A percentile compares a stretch with the other conserved stretches of the same genome.
Evolutionary conservation across 2,329 filamentous ascomycete species (phyloP).

Genomic region (Metarhizium album): DNA sequence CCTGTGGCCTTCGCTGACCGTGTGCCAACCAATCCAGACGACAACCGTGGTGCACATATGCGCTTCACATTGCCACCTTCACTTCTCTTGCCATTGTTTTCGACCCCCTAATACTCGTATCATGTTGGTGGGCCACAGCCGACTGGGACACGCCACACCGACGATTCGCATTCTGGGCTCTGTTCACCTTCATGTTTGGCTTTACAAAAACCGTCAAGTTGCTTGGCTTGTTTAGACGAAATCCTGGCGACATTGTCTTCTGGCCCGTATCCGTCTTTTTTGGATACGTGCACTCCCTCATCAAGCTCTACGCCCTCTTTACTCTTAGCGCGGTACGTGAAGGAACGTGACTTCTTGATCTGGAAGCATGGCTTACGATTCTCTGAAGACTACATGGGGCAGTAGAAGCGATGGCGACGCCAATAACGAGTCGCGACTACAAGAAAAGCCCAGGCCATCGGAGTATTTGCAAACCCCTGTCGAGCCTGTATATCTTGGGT

Average conservation of each 20-base stretch:
- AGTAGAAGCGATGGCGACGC: conserved; percentile 85
- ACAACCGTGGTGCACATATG: conserved; percentile 89
- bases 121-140: conserved; percentile 58
- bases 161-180: conserved; percentile 44
- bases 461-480: conserved; percentile 33
- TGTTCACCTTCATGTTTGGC: conserved; percentile 63
- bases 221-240: conserved; percentile 72
- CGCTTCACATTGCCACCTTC: conserved; percentile 84
- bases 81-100: conserved; percentile 75
- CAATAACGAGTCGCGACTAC: conserved; percentile 64
- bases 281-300: conserved; percentile 83
- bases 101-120: conserved; percentile 61
- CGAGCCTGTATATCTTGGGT: conserved; percentile 33
- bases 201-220: conserved; percentile 90
- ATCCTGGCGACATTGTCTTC: conserved; percentile 70
- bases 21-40: conserved; percentile 42
- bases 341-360: conserved; percentile 2
- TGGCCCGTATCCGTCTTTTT: conserved; percentile 81
- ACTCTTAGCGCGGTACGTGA: conserved; percentile 71
- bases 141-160: conserved; percentile 45
- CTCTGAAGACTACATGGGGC: conserved; percentile 77
- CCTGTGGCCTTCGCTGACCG: not conserved
- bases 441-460: conserved; percentile 30
- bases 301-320: conserved; percentile 80
- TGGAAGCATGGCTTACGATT: conserved; percentile 2